Base-by-base conservation (phyloP, 352 stramenopile species). In the Globisporangium rhizosaccharum region DNA sequence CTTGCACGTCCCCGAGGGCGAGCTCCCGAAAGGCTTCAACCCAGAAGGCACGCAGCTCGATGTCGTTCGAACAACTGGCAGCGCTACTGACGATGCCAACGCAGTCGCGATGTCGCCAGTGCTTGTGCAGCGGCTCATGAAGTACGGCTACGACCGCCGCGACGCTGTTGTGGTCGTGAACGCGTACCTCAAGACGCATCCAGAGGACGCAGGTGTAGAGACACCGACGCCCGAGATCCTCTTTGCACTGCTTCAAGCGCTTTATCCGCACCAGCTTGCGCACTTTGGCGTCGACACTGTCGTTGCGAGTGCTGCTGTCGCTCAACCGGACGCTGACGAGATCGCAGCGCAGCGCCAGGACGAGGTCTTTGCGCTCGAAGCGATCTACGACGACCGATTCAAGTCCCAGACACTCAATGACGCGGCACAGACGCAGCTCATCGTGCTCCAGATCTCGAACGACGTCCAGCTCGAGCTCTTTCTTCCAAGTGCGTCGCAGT, bases 21-120 rank as follows among this genome's bases (percentile, higher is more conserved):
- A 90, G 17, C 62, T 95, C 7, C 85, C 85, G 6, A 91, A 87
- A 64, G 75, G 75, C 11, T 97, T 97, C 61, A 92, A 93, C 53
- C 85, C 90, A 1, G 69, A 87, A 51, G 89, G 89, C 20, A 96
- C 90, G n/a, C 87, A 97, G 45, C 70, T 97, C 17, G 89, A 97
- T 54, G 88, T 96, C 8, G 75, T 94, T 2, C 55, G 85, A 2
- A 67, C 67, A 3, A 48, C 50, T 8, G 36, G 26, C 42, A 36
- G 15, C 12, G 48, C 17, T 9, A 46, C 14, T 8, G 41, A 46
- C 41, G 41, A 46, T 1, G 47, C 25, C 30, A 69, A 17, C 20
- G 42, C 58, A 26, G 61, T 46, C 8, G 62, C 67, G 10, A 63
- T 71, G 15, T 69, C 68, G 0, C 50, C 67, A 7, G 72, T 80